Evolutionary conservation across 179 eudicot genomes (phyloP), one percentile per base, ranked within the genome.

Genomic region (Amaranthus tricolor): DNA sequence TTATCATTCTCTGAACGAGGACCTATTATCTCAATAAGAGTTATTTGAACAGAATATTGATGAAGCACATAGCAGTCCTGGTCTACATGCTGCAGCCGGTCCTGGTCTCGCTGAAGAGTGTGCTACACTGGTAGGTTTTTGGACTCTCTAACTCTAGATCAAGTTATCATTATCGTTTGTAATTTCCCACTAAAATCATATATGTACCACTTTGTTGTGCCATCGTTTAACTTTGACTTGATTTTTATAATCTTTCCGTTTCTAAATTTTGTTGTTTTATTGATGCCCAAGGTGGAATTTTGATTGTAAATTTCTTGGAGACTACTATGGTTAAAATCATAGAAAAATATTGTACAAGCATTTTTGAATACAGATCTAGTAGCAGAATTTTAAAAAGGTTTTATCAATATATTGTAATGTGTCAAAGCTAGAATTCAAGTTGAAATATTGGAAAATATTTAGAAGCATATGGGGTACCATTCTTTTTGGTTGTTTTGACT

Each of bases 81-180:
- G 99, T 73, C 82, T 95, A 85, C 95, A 89, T 84, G 93, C 89
- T 82, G 95, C 97, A 68, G 95, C 99, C 74, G 99, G 97, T 58
- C 92, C 98, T 81, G 96, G 88, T 75, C 90, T 95, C 68, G 97
- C 97, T 53, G 99, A 95, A 85, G 98, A 95, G 82, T 93, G 98
- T 86, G 92, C 97, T 59, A 76, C 93, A 47, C 73, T 93, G 90
- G 99, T 95, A 85, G 71, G 86, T 60, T 19, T 73, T 76, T 68
- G 31, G 60, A 60, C 63, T 20, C 21, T 70, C 60, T 40, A 44
- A 52, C 45, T 63, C 60, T 70, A 15, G 21, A 62, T 73, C 56
- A 7, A 47, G 43, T 15, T 21, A 5, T 9, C 40, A 10, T 47
- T 6, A 47, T 62, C 50, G 59, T 62, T 48, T 17, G 12, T 49